Conservation (phyloP, 1,284 basidiomycete genomes). For the Fistulina hepatica region DNA sequence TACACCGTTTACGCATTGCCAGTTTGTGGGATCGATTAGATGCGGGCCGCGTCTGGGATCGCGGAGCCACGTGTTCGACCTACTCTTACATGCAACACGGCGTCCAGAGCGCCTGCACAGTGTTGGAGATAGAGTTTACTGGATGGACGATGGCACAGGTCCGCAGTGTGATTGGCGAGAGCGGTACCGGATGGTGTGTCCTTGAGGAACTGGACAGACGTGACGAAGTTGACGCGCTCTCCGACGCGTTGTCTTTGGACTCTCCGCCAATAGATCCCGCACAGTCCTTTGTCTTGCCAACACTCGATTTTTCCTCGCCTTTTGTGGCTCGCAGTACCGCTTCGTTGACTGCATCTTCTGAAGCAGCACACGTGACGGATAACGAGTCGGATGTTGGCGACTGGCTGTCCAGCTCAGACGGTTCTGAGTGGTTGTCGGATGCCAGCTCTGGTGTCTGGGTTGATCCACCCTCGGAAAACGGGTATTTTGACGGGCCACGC, state of each 20-base stretch:
- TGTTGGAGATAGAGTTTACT: constrained; percentile 53
- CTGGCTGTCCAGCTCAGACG: constrained; percentile 6
- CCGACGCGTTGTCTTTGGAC: constrained; percentile 12
- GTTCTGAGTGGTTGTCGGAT: constrained; percentile 3
- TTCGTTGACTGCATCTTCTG: constrained; percentile 12
- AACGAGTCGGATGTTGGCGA: constrained; percentile 11
- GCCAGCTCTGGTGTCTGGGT: constrained; percentile 5
- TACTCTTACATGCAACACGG: constrained; percentile 31
- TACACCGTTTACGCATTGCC: constrained; percentile 54
- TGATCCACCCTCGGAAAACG: constrained; percentile 16
- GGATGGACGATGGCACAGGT: constrained; percentile 60
- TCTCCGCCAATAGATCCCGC: constrained; percentile 32
- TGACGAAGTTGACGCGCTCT: constrained; percentile 9
- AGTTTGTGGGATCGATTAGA: constrained; percentile 60
- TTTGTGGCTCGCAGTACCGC: too few species aligned
- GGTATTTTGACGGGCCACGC: constrained; percentile 15
- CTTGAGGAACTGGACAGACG: constrained; percentile 40
- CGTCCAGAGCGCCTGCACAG: constrained; percentile 40
- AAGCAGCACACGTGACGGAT: constrained; percentile 10
- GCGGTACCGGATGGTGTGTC: constrained; percentile 59
- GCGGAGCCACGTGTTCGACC: constrained; percentile 45
- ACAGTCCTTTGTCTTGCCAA: constrained; percentile 53
- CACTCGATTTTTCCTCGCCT: constrained; percentile 50
- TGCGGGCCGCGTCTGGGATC: constrained; percentile 51
- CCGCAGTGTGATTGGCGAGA: constrained; percentile 53